Conservation (phyloP, 2,329 filamentous ascomycete genomes). For the Huntiella omanensis region DNA sequence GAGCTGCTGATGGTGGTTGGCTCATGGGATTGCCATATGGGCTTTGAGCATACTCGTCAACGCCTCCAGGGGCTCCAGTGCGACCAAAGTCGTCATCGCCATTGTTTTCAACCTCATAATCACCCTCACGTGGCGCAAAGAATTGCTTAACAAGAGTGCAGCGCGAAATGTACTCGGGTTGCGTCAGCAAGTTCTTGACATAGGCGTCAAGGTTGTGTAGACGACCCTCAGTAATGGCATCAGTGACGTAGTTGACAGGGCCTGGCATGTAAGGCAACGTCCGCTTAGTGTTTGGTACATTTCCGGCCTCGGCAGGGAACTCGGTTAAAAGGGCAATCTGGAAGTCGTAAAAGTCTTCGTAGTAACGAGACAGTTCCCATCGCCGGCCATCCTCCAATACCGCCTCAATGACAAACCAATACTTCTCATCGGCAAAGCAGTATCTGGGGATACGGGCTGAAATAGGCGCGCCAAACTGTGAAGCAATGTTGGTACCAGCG, state of each 20-base stretch:
- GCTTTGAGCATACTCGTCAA: not conserved
- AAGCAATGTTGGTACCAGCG: conserved; percentile 20
- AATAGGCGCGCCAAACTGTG: conserved; percentile 53
- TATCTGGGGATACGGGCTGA: conserved; percentile 77
- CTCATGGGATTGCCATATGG: conserved; percentile 13
- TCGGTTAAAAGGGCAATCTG: conserved; percentile 86
- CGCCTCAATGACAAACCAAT: conserved; percentile 95
- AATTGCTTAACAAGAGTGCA: conserved; percentile 76
- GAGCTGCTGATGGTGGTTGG: conserved; percentile 33
- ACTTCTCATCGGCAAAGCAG: conserved; percentile 92
- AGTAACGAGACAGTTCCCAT: conserved; percentile 88
- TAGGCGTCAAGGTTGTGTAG: conserved; percentile 89
- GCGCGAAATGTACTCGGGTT: conserved; percentile 68
- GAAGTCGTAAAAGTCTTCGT: conserved; percentile 98
- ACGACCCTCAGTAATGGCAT: conserved; percentile 84
- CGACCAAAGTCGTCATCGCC: conserved; percentile 47
- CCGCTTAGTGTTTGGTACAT: conserved; percentile 58
- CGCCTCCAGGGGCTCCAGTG: conserved; percentile 21
- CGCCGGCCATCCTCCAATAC: conserved; percentile 74
- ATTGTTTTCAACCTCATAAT: conserved; percentile 77
- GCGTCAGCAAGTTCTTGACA: conserved; percentile 71
- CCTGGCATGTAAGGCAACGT: conserved; percentile 94
- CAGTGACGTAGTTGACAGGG: conserved; percentile 94
- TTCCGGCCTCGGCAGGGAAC: conserved; percentile 84
- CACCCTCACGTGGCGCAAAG: conserved; percentile 74